Evolutionary conservation across 2,329 filamentous ascomycete genomes (phyloP).

Genomic region (Penicillium sclerotigenum): DNA sequence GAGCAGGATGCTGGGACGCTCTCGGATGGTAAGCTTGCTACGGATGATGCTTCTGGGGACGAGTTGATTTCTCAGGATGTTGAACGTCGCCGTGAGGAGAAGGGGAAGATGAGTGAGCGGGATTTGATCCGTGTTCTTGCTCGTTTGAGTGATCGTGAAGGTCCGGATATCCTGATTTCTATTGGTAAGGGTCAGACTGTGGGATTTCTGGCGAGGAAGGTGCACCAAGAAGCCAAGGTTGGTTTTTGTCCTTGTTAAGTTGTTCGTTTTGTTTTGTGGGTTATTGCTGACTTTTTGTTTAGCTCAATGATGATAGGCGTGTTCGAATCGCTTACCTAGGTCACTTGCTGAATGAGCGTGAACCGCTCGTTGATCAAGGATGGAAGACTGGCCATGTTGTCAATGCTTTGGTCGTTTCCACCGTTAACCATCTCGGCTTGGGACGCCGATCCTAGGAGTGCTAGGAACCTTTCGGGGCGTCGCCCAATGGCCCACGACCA

Average conservation of each 20-base stretch:
- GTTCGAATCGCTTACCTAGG: constrained; percentile 78
- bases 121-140: constrained; percentile 59
- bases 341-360: constrained; percentile 68
- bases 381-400: constrained; percentile 74
- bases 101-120: constrained; percentile 58
- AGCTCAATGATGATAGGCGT: constrained; percentile 59
- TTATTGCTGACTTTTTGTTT: constrained; percentile 7
- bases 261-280: background rate
- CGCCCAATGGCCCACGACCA: no score
- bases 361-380: constrained; percentile 64
- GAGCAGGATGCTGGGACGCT: constrained; percentile 26
- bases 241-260: constrained; percentile 29
- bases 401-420: constrained; percentile 66
- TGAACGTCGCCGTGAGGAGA: constrained; percentile 52
- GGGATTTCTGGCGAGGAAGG: constrained; percentile 58
- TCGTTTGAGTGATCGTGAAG: constrained; percentile 62
- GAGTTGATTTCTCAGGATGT: constrained; percentile 37
- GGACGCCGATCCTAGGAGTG: background rate
- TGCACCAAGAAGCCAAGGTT: constrained; percentile 64
- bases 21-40: constrained; percentile 33
- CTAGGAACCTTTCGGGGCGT: background rate
- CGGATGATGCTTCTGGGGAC: constrained; percentile 41
- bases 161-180: constrained; percentile 59
- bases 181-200: constrained; percentile 63
- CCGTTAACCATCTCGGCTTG: constrained; percentile 1